A percentile compares a stretch with the other conserved stretches of the same genome.
phyloP scores from a whole-genome alignment of 2,329 filamentous ascomycete genomes.

The Hirsutella minnesotensis region DNA sequence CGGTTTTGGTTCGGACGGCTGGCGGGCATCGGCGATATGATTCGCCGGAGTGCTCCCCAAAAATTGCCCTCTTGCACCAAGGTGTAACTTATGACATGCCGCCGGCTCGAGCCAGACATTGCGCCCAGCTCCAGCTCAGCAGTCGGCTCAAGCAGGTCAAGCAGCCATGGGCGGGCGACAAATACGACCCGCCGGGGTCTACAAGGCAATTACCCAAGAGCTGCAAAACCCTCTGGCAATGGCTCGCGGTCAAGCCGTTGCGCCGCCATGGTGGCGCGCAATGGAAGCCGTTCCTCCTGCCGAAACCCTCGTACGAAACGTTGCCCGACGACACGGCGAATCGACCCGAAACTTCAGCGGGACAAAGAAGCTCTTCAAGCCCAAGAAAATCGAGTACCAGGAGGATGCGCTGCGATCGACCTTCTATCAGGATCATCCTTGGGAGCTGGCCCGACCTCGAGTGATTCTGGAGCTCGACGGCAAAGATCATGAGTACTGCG shows the following conservation, averaged over 20 bases:
- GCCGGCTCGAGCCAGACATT: neutral
- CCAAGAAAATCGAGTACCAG: constrained; percentile 63
- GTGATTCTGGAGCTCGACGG: constrained; percentile 79
- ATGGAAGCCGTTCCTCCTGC: constrained; percentile 43
- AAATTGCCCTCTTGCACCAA: constrained; percentile 5
- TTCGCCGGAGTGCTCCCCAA: constrained; percentile 10
- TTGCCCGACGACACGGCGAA: constrained; percentile 33
- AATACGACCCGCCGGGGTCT: constrained; percentile 34
- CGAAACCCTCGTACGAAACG: constrained; percentile 43
- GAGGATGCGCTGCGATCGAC: constrained; percentile 71
- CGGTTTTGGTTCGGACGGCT: neutral
- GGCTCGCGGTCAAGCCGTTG: constrained; percentile 21
- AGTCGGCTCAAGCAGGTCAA: neutral
- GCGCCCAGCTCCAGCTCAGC: neutral
- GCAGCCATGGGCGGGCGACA: constrained; percentile 29
- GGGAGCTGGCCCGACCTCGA: constrained; percentile 85
- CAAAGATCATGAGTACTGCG: constrained; percentile 60
- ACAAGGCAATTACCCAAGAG: constrained; percentile 31
- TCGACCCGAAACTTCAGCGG: constrained; percentile 31
- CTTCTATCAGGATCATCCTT: constrained; percentile 92
- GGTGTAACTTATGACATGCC: neutral
- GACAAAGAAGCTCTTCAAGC: constrained; percentile 68
- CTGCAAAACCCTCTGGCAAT: constrained; percentile 29
- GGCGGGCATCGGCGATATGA: constrained; percentile 8
- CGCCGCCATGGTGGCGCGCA: constrained; percentile 38